phyloP scores from a whole-genome alignment of 306 rosid genomes.

The Fragaria nilgerrensis region DNA sequence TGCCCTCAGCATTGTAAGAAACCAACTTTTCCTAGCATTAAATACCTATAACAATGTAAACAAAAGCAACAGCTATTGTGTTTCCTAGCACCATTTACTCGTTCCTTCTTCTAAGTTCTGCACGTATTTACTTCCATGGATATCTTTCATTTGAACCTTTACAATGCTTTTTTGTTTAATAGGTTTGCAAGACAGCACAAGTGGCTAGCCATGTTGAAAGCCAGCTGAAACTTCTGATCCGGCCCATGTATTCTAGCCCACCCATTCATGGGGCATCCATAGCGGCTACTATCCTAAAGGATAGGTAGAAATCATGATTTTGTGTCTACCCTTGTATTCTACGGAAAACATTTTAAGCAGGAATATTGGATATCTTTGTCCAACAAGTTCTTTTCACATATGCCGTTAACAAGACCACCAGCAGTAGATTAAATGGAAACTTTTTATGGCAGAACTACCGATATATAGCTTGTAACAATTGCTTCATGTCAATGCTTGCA shows the following conservation, averaged over 20 bases:
- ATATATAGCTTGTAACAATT: not conserved
- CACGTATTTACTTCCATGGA: not conserved
- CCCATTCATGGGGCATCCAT: constrained; percentile 96
- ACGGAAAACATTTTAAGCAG: not conserved
- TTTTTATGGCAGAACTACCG: not conserved
- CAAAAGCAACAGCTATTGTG: not conserved
- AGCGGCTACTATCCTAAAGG: constrained; percentile 74
- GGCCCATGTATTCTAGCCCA: constrained; percentile 91
- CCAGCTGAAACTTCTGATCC: constrained; percentile 89
- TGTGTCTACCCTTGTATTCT: not conserved
- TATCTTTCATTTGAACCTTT: not conserved
- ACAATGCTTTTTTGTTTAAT: not conserved
- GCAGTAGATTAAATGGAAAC: not conserved
- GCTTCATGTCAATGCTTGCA: not conserved
- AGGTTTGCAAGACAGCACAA: constrained; percentile 87
- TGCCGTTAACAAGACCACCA: not conserved
- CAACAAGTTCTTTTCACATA: not conserved
- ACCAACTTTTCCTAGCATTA: not conserved
- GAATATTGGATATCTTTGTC: not conserved
- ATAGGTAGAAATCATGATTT: constrained; percentile 45
- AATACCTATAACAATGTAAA: not conserved
- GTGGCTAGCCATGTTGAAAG: constrained; percentile 79
- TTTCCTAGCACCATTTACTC: not conserved
- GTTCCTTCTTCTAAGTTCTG: not conserved
- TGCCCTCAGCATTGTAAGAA: constrained; percentile 83